Percentiles rank a stretch among this genome's conserved stretches.
Evolutionary conservation across 768 basidiomycete genomes (phyloP).

Genomic region (Lentinula guzmanii): DNA sequence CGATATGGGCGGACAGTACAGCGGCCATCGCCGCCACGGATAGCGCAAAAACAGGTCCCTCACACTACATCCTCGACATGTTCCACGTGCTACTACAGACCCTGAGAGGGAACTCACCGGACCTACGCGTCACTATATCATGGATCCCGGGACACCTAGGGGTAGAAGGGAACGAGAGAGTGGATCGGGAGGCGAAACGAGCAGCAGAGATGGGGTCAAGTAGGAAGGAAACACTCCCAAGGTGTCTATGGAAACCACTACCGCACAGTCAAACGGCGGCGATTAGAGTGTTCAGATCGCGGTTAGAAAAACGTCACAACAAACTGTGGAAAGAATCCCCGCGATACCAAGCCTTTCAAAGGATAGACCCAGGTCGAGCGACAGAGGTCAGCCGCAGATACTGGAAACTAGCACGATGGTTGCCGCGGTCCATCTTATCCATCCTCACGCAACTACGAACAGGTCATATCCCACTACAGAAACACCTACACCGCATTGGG

Average conservation of each 20-base stretch:
- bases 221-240: background rate
- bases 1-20: background rate
- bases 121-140: background rate
- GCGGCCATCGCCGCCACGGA: background rate
- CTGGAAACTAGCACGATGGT: too few relatives aligned
- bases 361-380: too few relatives aligned
- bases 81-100: background rate
- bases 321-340: too few relatives aligned
- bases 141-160: conserved; percentile 17
- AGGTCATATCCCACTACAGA: too few relatives aligned
- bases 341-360: too few relatives aligned
- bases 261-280: conserved; percentile 5
- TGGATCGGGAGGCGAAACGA: conserved; percentile 14
- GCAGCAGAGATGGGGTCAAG: conserved; percentile 7
- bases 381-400: too few relatives aligned
- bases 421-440: too few relatives aligned
- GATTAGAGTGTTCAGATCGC: background rate
- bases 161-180: conserved; percentile 14
- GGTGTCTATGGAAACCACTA: background rate
- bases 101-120: background rate
- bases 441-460: too few relatives aligned
- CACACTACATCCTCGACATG: background rate
- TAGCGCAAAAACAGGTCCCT: background rate
- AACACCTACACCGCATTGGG: too few relatives aligned
- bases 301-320: too few relatives aligned